Percentiles rank a stretch among this genome's conserved stretches.
phyloP scores from a whole-genome alignment of 257 asterid genomes.

The Nicotiana attenuata region DNA sequence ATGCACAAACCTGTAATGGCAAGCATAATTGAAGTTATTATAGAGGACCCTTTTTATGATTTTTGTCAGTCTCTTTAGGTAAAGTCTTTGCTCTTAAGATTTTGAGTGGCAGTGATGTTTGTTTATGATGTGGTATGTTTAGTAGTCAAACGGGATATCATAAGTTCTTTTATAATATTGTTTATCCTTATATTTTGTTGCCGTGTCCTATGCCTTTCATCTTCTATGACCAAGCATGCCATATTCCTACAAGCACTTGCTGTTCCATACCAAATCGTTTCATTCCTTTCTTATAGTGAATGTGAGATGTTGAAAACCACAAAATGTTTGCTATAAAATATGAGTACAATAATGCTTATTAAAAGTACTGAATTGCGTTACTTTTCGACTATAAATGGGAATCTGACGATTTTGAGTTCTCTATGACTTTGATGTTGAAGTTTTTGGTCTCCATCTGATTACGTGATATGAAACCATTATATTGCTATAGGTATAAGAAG shows the following conservation, averaged over 20 bases:
- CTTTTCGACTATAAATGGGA: neutral
- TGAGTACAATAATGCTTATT: neutral
- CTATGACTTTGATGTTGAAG: neutral
- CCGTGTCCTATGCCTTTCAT: neutral
- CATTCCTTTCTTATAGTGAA: neutral
- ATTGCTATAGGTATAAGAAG: conserved; percentile 32
- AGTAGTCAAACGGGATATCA: neutral
- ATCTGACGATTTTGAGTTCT: neutral
- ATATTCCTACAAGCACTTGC: neutral
- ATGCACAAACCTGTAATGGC: neutral
- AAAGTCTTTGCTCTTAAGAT: neutral
- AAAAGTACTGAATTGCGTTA: neutral
- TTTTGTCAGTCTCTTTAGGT: neutral
- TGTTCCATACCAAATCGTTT: neutral
- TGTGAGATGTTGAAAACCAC: neutral
- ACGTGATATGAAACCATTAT: neutral
- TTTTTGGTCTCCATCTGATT: neutral
- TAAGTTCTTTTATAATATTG: neutral
- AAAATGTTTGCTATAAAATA: neutral
- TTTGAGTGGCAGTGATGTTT: conserved; percentile 2
- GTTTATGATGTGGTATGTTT: neutral
- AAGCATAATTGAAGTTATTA: neutral
- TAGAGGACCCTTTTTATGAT: neutral
- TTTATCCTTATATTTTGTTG: neutral
- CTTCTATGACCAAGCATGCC: neutral